Percentiles rank a stretch among this genome's conserved stretches.
These are phyloP conservation scores for Scedosporium apiospermum DNA, from an alignment of 2,329 filamentous ascomycete species.

Conservation along the genomic window DNA sequence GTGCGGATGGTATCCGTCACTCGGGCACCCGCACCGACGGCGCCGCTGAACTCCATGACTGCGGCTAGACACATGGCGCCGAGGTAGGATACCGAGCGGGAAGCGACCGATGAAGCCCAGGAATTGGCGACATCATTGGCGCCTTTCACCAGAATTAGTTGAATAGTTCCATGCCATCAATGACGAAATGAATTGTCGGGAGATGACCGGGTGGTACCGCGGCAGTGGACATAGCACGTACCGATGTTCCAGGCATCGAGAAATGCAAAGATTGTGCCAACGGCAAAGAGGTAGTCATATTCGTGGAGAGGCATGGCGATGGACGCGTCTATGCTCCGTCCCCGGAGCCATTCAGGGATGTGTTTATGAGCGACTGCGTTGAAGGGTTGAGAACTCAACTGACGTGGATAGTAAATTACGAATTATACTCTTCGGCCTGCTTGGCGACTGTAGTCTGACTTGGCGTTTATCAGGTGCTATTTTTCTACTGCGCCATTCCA, in stretches of 20 bases:
- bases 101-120: constrained; percentile 66
- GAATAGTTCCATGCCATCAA: too few species aligned
- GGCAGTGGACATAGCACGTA: constrained; percentile 13
- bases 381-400: too few species aligned
- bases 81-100: constrained; percentile 52
- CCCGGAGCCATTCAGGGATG: too few species aligned
- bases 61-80: constrained; percentile 50
- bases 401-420: too few species aligned
- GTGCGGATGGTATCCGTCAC: constrained; percentile 54
- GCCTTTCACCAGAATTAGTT: constrained; percentile 20
- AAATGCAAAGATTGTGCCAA: constrained; percentile 55
- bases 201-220: constrained; percentile 16
- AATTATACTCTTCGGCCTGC: too few species aligned
- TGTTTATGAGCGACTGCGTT: too few species aligned
- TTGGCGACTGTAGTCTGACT: too few species aligned
- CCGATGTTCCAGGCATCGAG: constrained; percentile 60
- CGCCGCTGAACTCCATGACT: constrained; percentile 52
- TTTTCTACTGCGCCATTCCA: too few species aligned
- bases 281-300: constrained; percentile 54
- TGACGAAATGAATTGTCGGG: background rate
- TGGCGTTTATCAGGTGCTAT: too few species aligned
- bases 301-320: constrained; percentile 33
- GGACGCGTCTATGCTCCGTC: background rate
- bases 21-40: constrained; percentile 49
- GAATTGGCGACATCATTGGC: constrained; percentile 65